These are phyloP conservation scores for Cryphonectria naterciae DNA, from an alignment of 2,329 filamentous ascomycete species.

Conservation along the genomic window DNA sequence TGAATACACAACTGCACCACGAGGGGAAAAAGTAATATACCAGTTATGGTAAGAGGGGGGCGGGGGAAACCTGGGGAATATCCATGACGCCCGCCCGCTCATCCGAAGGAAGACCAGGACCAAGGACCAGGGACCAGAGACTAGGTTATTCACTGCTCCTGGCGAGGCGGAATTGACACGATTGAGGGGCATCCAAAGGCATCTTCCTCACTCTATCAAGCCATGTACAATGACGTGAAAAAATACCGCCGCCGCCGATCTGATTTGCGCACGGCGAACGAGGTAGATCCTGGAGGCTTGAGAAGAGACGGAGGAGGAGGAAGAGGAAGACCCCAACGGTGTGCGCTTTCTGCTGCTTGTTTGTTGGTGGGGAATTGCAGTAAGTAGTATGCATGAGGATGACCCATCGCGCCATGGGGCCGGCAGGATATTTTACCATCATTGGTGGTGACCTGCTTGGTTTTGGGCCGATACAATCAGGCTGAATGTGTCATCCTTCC, in stretches of 20 bases:
- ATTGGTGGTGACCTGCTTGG: not conserved
- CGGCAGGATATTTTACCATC: not conserved
- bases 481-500: not conserved
- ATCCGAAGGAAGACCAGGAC: not conserved
- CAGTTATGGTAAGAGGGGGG: not conserved
- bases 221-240: not conserved
- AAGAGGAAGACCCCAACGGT: not conserved
- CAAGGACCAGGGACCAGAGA: not conserved
- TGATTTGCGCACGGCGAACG: not conserved
- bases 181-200: not conserved
- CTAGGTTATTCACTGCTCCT: not conserved
- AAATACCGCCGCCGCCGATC: not conserved
- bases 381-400: not conserved
- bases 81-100: conserved; percentile 2
- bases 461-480: not conserved
- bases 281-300: not conserved
- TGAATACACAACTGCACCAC: not conserved
- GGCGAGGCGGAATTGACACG: not conserved
- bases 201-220: not conserved
- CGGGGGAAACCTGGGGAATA: not conserved
- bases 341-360: not conserved
- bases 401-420: not conserved
- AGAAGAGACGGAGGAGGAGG: too few species aligned
- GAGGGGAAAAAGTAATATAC: too few species aligned
- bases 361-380: not conserved